Evolutionary conservation across 805 yeast genomes (phyloP), one percentile per base, ranked within the genome.

Genomic region (Myxozyma mucilagina): DNA sequence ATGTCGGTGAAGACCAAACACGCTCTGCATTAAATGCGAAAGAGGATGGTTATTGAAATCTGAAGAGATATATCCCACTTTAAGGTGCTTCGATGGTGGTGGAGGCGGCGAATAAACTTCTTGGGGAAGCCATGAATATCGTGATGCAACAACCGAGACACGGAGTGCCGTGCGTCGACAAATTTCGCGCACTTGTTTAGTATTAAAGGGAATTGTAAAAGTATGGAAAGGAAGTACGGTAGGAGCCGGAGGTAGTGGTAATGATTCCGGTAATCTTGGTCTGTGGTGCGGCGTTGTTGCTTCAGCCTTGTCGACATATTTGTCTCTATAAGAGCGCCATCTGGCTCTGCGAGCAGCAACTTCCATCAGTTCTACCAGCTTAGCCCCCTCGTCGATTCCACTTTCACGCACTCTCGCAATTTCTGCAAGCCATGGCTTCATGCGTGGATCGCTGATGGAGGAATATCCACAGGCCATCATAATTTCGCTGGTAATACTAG

Each of bases 21-120:
- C 73, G 42, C 65, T 67, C 59, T 72, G 74, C 76, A 73, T 73
- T 47, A 73, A 60, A 45, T 73, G 75, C 6, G 75, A 69, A 39
- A 73, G 59, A 16, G 75, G 75, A 34, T 73, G 75, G 56, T 73
- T 71, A 31, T 59, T 65, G 59, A 71, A 73, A 52, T 73, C 76
- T 0, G 73, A 69, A 10, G 74, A 72, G 18, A 73, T 61, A 57
- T 73, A 73, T 20, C 75, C 75, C 13, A 73, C 69, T n/a, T 59
- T 61, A 13, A 71, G 56, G 3, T 59, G 60, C n/a, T 57, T 44
- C 3, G 38, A 16, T 1, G 74, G 74, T 11, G 70, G 69, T 6
- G 65, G 61, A 9, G 75, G 75, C 3, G 75, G 75, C 13, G 69
- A 69, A 43, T 59, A 72, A 4, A 73, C 73, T 11, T 58, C 35